Evolutionary conservation across 192 early-diverging fungal species (phyloP), one percentile per base, ranked within the genome.

Genomic region (Backusella parvicylindrica): DNA sequence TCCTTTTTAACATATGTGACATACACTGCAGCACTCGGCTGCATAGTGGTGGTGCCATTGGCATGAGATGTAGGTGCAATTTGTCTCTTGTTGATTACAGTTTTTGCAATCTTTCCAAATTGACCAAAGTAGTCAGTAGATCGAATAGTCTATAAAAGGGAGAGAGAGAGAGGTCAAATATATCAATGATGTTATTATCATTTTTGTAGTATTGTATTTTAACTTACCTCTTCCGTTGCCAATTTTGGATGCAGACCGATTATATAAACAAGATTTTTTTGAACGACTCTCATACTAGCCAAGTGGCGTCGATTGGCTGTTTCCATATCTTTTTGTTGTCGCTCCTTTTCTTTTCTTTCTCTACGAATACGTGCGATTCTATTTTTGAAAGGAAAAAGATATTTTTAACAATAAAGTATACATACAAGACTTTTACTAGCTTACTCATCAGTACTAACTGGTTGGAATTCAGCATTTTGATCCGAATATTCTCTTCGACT

Each of bases 251-350:
- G 95, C 13, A 99, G 79, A 18, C 96, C 96, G 70, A 98, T 93
- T 30, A 99, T 96, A 81, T 99, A 99, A 6, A 99, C 95, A 31
- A 99, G 84, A 77, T 96, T 98, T 85, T 97, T 98, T 83, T 98
- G 98, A 6, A 98, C 95, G 2, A 99, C 96, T 26, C 97, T 80
- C 77, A 94, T 95, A 77, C 95, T 98, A 15, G 94, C 88, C 64
- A 99, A 81, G 70, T 93, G 91, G 36, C 89, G 85, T 66, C 91
- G 84, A 73, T 89, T 92, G 70, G 91, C 88, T 56, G 92, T 89
- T 56, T 95, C 91, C 73, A 94, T 89, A 74, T 99, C 98, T 66
- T 92, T 94, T 77, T 92, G 89, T 83, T 99, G 95, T 47, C 95
- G 87, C 72, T 98, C 96, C 78, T 95, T 95, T 73, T 91, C 90